phyloP scores from a whole-genome alignment of 1,284 basidiomycete species.

The Abortiporus biennis region DNA sequence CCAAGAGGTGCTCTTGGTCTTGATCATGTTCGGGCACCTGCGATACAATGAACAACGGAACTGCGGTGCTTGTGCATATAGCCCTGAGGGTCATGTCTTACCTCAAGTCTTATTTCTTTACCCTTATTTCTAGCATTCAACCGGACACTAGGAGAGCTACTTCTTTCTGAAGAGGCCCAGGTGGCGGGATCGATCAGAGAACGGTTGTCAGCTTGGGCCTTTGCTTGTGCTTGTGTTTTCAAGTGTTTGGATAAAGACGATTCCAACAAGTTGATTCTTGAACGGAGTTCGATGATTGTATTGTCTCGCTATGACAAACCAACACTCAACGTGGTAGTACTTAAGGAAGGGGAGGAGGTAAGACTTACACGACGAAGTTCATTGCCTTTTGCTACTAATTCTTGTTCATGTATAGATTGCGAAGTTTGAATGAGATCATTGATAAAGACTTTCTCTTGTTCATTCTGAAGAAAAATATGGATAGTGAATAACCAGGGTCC shows the following conservation, averaged over 20 bases:
- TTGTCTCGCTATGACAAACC: slow-evolving; percentile 26
- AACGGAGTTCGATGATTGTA: slow-evolving; percentile 25
- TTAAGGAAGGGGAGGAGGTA: not conserved
- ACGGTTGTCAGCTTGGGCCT: slow-evolving; percentile 12
- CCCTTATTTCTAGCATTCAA: no score
- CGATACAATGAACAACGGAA: no score
- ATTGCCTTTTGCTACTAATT: slow-evolving; percentile 30
- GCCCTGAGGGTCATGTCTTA: no score
- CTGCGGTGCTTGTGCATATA: no score
- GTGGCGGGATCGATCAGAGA: slow-evolving; percentile 27
- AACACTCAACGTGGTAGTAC: not conserved
- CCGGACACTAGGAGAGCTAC: slow-evolving; percentile 26
- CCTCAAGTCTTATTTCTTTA: no score
- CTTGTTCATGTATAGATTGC: slow-evolving; percentile 28
- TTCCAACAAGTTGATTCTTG: slow-evolving; percentile 26
- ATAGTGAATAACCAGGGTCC: not conserved
- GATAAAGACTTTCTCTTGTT: slow-evolving; percentile 31
- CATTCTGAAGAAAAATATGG: slow-evolving; percentile 17
- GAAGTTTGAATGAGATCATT: slow-evolving; percentile 26
- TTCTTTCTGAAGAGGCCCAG: slow-evolving; percentile 24
- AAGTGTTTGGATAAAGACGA: slow-evolving; percentile 22
- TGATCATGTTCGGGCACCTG: no score
- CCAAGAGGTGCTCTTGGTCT: no score
- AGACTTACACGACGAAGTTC: slow-evolving; percentile 29
- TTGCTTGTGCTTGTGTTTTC: slow-evolving; percentile 13